These are phyloP conservation scores for Endocalyx cinctus DNA, from an alignment of 2,329 filamentous ascomycete species.

Conservation along the genomic window DNA sequence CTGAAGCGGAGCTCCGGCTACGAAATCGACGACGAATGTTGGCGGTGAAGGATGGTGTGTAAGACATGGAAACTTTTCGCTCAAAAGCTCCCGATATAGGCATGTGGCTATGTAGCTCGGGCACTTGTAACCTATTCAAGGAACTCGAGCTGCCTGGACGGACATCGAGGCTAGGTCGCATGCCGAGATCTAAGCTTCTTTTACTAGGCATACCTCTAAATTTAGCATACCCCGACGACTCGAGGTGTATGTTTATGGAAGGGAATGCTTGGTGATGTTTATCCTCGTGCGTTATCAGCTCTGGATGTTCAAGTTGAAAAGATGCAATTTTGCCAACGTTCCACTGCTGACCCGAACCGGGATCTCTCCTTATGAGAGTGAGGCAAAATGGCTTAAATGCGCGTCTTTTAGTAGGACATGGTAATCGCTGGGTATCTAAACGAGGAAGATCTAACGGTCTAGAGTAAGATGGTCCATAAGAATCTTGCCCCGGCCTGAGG, in stretches of 20 bases:
- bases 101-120: slow-evolving; percentile 5
- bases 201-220: slow-evolving; percentile 46
- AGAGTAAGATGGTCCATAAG: slow-evolving; percentile 8
- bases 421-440: too few species aligned
- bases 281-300: slow-evolving; percentile 25
- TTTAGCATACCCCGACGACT: slow-evolving; percentile 53
- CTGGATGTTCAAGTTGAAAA: slow-evolving; percentile 40
- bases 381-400: slow-evolving; percentile 45
- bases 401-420: slow-evolving; percentile 33
- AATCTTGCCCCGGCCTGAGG: too few species aligned
- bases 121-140: slow-evolving; percentile 8
- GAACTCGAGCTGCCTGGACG: slow-evolving; percentile 22
- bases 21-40: slow-evolving; percentile 44
- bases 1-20: slow-evolving; percentile 26
- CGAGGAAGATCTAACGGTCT: too few species aligned
- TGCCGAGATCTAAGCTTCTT: slow-evolving; percentile 13
- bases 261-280: slow-evolving; percentile 28
- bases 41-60: slow-evolving; percentile 44
- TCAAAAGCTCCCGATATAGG: slow-evolving; percentile 36
- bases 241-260: slow-evolving; percentile 47
- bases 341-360: slow-evolving; percentile 65
- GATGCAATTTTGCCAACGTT: slow-evolving; percentile 66
- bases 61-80: slow-evolving; percentile 55
- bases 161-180: slow-evolving; percentile 17
- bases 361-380: slow-evolving; percentile 70